Conservation (phyloP, 73 alveolate genomes). For the Paramecium sexaurelia region DNA sequence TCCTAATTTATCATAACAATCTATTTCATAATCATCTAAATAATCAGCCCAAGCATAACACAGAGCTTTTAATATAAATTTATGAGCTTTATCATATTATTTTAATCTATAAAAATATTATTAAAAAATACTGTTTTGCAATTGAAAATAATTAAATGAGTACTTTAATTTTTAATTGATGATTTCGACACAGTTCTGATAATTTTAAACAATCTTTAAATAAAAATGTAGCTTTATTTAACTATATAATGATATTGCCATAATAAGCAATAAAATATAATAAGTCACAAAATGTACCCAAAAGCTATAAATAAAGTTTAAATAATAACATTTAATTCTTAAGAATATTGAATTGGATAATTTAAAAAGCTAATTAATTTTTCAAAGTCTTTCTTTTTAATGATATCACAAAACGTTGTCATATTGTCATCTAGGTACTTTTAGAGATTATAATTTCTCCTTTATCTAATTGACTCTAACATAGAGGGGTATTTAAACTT, state of each 20-base stretch:
- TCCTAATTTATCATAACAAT: slow-evolving; percentile 23
- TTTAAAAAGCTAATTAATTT: background rate
- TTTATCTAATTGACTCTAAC: background rate
- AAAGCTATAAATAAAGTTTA: background rate
- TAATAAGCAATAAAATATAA: background rate
- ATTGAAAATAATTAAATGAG: slow-evolving; percentile 1
- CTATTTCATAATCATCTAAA: slow-evolving; percentile 39
- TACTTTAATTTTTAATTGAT: background rate
- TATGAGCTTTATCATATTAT: background rate
- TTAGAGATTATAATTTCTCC: background rate
- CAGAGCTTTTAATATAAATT: background rate
- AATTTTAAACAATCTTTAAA: slow-evolving; percentile 1
- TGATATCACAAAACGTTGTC: background rate
- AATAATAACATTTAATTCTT: background rate
- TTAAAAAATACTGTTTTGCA: slow-evolving; percentile 17
- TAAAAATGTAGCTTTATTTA: slow-evolving; percentile 5
- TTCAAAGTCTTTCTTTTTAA: background rate
- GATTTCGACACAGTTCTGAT: background rate
- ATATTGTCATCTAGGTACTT: background rate
- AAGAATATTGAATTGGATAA: slow-evolving; percentile 3
- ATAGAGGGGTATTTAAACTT: slow-evolving; percentile 15
- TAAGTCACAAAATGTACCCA: background rate
- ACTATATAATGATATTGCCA: background rate
- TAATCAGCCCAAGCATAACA: slow-evolving; percentile 21
- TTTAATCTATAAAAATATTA: background rate